phyloP scores from a whole-genome alignment of 139 green algal species.

The Yamagishiella unicocca region DNA sequence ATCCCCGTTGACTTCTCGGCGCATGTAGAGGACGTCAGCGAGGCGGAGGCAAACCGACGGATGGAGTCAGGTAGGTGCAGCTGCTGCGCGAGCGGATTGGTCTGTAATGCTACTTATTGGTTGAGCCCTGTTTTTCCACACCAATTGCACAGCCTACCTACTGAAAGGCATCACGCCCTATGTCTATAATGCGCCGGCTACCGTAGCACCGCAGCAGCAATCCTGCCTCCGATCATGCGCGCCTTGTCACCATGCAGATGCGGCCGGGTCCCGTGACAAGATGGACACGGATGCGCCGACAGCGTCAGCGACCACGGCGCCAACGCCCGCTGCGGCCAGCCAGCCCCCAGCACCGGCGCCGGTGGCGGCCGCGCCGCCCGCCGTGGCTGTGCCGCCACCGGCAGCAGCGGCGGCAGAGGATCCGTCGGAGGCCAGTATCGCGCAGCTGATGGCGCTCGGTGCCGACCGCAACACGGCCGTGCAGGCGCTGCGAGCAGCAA shows the following conservation, averaged over 20 bases:
- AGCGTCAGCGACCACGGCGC: not conserved
- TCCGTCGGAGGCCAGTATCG: slow-evolving; percentile 64
- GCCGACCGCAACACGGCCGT: slow-evolving; percentile 66
- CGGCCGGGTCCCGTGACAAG: not conserved
- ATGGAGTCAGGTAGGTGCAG: slow-evolving; percentile 8
- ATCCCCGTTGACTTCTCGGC: slow-evolving; percentile 55
- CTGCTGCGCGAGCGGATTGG: too few species aligned
- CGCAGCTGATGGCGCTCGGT: slow-evolving; percentile 74
- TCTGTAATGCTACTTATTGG: too few species aligned
- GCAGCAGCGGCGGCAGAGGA: not conserved
- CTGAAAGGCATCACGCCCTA: not conserved
- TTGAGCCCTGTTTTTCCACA: not conserved
- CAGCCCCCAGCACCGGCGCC: slow-evolving; percentile 21
- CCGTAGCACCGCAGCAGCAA: too few species aligned
- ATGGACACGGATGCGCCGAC: slow-evolving; percentile 7
- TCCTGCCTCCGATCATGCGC: not conserved
- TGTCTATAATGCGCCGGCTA: not conserved
- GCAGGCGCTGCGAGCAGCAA: slow-evolving; percentile 70
- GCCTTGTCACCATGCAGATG: not conserved
- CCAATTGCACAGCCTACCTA: not conserved
- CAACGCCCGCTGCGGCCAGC: slow-evolving; percentile 41
- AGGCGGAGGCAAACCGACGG: slow-evolving; percentile 48
- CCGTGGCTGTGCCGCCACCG: slow-evolving; percentile 22
- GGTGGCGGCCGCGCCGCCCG: slow-evolving; percentile 15
- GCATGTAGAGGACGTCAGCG: slow-evolving; percentile 51